These are phyloP conservation scores for Penicillium lagena DNA, from an alignment of 495 filamentous ascomycete species.

Conservation along the genomic window DNA sequence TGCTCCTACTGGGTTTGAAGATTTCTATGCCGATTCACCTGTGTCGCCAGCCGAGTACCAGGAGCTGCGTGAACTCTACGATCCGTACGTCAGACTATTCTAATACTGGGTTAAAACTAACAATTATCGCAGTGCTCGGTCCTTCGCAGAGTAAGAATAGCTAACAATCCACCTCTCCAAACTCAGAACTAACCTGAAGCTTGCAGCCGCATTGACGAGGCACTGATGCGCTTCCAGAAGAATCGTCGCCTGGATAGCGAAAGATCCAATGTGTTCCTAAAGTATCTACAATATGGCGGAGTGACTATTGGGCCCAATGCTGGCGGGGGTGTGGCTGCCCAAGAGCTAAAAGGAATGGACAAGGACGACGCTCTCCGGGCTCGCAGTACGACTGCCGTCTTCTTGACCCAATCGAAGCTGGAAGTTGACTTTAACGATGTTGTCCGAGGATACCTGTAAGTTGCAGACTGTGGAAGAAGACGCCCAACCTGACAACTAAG, in stretches of 20 bases:
- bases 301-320: slow-evolving; percentile 59
- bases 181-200: not conserved
- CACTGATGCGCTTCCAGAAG: slow-evolving; percentile 71
- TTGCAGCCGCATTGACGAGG: slow-evolving; percentile 71
- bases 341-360: slow-evolving; percentile 48
- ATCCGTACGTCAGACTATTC: slow-evolving; percentile 10
- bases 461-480: not conserved
- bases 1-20: slow-evolving; percentile 58
- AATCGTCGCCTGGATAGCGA: slow-evolving; percentile 64
- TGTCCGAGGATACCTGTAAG: slow-evolving; percentile 71
- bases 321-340: slow-evolving; percentile 55
- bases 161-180: not conserved
- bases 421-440: slow-evolving; percentile 75
- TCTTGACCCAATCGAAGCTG: slow-evolving; percentile 41
- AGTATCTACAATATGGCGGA: slow-evolving; percentile 81
- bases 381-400: slow-evolving; percentile 21
- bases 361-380: slow-evolving; percentile 54
- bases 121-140: slow-evolving; percentile 21
- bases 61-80: slow-evolving; percentile 55
- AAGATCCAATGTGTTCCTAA: slow-evolving; percentile 60
- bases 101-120: too few relatives aligned
- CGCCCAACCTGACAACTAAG: not conserved
- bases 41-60: slow-evolving; percentile 59
- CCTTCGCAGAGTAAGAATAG: slow-evolving; percentile 33
- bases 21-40: slow-evolving; percentile 71